Evolutionary conservation across 2,329 filamentous ascomycete species (phyloP), one percentile per base, ranked within the genome.

Genomic region (Aspergillus sojae): DNA sequence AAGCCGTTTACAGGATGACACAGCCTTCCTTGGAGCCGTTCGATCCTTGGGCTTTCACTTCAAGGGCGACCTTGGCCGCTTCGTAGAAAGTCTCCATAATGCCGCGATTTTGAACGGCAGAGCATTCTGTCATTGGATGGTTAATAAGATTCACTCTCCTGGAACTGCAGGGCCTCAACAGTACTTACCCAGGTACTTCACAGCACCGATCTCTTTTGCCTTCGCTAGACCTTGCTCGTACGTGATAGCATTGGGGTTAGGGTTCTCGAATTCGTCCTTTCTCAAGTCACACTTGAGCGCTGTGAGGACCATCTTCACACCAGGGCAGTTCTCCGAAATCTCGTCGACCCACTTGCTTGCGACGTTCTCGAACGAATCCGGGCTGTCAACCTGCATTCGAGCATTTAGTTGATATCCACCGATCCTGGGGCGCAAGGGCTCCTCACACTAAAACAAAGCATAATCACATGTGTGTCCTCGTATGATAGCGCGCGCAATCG

Each of bases 1-100:
- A 56, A 63, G 43, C 56, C 54, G 53, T 62, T 72, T 67, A 80
- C 54, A 76, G 70, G 61, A 80, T 79, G 34, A 78, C 67, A 65
- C 78, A 80, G 56, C 69, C 64, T 12, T 67, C 68, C 21, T 72
- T 67, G 52, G 75, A 74, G 19, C 73, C 69, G 53, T 75, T 77
- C 21, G 73, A 71, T 32, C 73, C 71, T 30, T 75, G 72, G 19
- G 79, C 75, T 67, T 82, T 83, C 39, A 83, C 81, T 43, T 80
- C 78, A 28, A 99, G 84, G 16, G 95, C 95, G 41, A 99, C 95
- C 73, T 96, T 91, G 28, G 95, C 94, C 46, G 95, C 95, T 83
- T 99, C 95, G 46, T 95, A 98, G 75, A 99, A 99, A 50, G 95
- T 95, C 80, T 99, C 95, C 80, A 98, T 97, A 75, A 99, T 96